Evolutionary conservation across 441 rosid species (phyloP).

Genomic region (Populus hybrid): DNA sequence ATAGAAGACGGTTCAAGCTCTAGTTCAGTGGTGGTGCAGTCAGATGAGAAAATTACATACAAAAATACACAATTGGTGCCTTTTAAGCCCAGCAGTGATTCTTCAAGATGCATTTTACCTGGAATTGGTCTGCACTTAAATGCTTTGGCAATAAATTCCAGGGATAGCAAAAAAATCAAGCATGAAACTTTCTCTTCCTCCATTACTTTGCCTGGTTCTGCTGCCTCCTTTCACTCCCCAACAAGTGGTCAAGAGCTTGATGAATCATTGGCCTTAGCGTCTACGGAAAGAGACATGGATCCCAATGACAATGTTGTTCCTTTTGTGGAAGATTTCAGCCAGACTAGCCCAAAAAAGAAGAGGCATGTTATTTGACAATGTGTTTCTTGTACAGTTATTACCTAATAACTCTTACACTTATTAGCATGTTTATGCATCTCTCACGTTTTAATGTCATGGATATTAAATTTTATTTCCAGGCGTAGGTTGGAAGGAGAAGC

Average conservation of each 20-base stretch:
- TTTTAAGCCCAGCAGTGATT: conserved; percentile 40
- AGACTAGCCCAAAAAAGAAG: conserved; percentile 57
- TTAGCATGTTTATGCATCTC: background rate
- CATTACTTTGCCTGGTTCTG: conserved; percentile 37
- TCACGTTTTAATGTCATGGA: background rate
- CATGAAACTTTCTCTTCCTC: conserved; percentile 46
- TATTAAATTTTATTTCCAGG: conserved; percentile 36
- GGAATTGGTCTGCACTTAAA: conserved; percentile 96
- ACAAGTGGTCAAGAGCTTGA: conserved; percentile 31
- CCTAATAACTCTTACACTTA: background rate
- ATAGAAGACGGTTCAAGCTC: conserved; percentile 31
- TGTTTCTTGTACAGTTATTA: background rate
- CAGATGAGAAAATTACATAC: conserved; percentile 26
- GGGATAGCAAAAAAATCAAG: conserved; percentile 38
- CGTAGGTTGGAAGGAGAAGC: conserved; percentile 72
- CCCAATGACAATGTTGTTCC: conserved; percentile 38
- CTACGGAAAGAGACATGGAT: conserved; percentile 47
- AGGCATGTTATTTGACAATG: conserved; percentile 35
- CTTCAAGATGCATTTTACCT: conserved; percentile 57
- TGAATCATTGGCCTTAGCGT: conserved; percentile 37
- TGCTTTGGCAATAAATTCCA: conserved; percentile 60
- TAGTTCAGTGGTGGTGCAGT: conserved; percentile 25
- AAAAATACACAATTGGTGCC: conserved; percentile 35
- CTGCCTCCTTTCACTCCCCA: conserved; percentile 32
- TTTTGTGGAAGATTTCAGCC: conserved; percentile 44